phyloP scores from a whole-genome alignment of 1,284 basidiomycete species.

The Inonotus hispidus region DNA sequence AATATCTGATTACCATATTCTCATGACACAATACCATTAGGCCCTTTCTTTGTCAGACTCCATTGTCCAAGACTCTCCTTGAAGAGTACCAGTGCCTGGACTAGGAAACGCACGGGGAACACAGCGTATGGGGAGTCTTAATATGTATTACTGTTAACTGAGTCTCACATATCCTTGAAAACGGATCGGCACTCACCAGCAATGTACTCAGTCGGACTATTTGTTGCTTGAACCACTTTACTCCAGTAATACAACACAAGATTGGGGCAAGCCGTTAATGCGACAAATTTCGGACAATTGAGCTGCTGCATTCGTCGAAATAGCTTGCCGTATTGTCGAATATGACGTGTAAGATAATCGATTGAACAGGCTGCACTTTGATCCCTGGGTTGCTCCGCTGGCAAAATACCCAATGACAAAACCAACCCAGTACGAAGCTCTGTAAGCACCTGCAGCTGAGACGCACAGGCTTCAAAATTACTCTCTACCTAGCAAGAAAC shows the following conservation, averaged over 20 bases:
- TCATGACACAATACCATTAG: slow-evolving; percentile 51
- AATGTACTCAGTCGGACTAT: slow-evolving; percentile 45
- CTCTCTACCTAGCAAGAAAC: slow-evolving; percentile 41
- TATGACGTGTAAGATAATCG: slow-evolving; percentile 56
- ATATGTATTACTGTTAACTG: not conserved
- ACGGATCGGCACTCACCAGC: slow-evolving; percentile 39
- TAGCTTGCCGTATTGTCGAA: slow-evolving; percentile 68
- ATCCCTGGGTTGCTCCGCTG: slow-evolving; percentile 17
- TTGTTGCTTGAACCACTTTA: slow-evolving; percentile 64
- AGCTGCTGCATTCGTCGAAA: slow-evolving; percentile 70
- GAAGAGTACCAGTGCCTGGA: slow-evolving; percentile 85
- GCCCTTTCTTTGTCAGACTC: slow-evolving; percentile 58
- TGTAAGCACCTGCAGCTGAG: slow-evolving; percentile 49
- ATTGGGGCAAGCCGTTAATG: slow-evolving; percentile 57
- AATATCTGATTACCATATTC: slow-evolving; percentile 7
- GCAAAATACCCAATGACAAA: slow-evolving; percentile 25
- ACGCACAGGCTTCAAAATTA: slow-evolving; percentile 53
- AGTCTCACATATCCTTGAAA: not conserved
- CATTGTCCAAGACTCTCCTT: slow-evolving; percentile 77
- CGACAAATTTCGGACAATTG: slow-evolving; percentile 51
- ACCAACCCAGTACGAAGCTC: slow-evolving; percentile 41
- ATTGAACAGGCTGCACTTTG: slow-evolving; percentile 37
- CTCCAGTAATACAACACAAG: slow-evolving; percentile 74
- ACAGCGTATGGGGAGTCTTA: slow-evolving; percentile 48
- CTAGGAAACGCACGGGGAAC: slow-evolving; percentile 74